Conservation (phyloP, 31 red algal genomes). For the Endocladia muricata region DNA sequence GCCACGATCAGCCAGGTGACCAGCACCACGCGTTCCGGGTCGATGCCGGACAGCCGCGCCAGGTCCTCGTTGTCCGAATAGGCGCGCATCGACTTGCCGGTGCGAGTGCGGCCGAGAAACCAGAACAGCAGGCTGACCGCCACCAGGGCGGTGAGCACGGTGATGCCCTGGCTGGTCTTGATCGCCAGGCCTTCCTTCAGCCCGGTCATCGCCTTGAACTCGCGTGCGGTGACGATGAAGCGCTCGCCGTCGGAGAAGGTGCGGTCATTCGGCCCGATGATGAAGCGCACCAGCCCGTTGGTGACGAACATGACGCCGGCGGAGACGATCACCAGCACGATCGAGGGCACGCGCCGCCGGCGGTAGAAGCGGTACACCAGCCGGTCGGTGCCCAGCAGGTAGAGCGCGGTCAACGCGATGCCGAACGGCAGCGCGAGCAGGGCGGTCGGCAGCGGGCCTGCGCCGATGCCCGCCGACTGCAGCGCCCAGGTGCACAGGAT, state of each 20-base stretch:
- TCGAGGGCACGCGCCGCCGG: background rate
- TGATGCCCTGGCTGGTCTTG: background rate
- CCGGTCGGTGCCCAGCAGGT: background rate
- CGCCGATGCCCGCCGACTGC: too few relatives aligned
- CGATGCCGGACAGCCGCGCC: background rate
- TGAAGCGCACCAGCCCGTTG: background rate
- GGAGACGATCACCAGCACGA: background rate
- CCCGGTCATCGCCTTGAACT: background rate
- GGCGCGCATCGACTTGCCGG: background rate
- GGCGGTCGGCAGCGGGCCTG: too few relatives aligned
- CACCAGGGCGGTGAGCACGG: background rate
- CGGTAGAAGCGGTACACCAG: background rate
- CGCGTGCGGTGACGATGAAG: background rate
- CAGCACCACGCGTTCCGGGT: background rate
- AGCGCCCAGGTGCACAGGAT: too few relatives aligned
- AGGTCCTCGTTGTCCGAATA: constrained; percentile 4
- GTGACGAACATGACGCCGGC: background rate
- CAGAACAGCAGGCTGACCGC: background rate
- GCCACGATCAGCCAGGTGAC: background rate
- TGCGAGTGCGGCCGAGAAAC: background rate
- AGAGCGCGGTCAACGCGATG: background rate
- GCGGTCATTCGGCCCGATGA: background rate
- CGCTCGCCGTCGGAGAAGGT: background rate
- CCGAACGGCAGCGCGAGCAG: background rate
- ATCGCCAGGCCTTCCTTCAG: background rate